Base-by-base conservation (phyloP, 176 grass and related monocot genomes). In the Echinochloa phyllopogon region DNA sequence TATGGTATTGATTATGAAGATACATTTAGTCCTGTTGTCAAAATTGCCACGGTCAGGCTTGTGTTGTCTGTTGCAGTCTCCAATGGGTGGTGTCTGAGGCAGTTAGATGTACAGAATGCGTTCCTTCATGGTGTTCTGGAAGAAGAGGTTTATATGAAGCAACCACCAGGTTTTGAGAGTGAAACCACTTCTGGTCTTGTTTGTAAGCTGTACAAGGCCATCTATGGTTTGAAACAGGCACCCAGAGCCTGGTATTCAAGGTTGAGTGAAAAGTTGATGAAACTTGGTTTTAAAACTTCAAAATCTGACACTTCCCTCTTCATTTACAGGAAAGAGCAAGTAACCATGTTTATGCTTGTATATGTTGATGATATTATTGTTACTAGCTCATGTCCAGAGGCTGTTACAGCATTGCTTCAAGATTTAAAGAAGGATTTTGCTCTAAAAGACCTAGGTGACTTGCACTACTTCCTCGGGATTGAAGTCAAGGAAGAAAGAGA, bases 341-440 rank as follows among this genome's bases (percentile, higher is more conserved):
- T 37, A 2, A 38, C 14, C 1, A 65, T 65, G 1, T 65, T 5
- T 17, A 65, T 65, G 62, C 14, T 65, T 0, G 38, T 63, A 14
- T 65, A 65, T 65, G 60, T 63, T 63, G 27, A 63, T 63, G 60
- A 63, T 63, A 63, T 63, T 4, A 63, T 63, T 63, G 27, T 63
- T 33, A 63, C 60, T 11, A 63, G 60, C 25, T 63, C 60, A 2
- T 63, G 25, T 13, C 3, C 4, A 33, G 24, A 63, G 3, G 60
- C 60, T 0, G 12, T 33, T 4, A 10, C 8, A 63, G 25, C n/a
- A 4, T 17, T 65, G 2, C 62, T 65, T 37, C 0, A 3, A 17
- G 13, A 36, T 29, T 12, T 65, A 0, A 29, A 38, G 11, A 16
- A 65, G 4, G 62, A 65, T 1, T 65, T 65, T 65, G 62, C 33